Conservation (phyloP, 805 yeast genomes). For the Yarrowia sp. region DNA sequence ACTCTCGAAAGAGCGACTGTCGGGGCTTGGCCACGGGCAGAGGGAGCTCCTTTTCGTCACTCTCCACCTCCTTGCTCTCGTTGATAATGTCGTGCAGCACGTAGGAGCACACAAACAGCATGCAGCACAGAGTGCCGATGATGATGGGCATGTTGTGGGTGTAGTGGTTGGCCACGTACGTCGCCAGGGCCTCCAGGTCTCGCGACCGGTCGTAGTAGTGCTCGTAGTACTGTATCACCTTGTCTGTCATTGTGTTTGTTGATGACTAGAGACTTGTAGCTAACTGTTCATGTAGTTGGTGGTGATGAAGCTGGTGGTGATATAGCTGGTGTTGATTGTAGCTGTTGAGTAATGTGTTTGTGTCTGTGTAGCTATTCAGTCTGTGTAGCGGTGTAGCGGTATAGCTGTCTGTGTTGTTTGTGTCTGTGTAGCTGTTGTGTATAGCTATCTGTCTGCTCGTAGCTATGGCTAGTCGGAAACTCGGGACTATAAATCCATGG, state of each 20-base stretch:
- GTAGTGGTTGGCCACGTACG: slow-evolving; percentile 32
- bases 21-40: slow-evolving; percentile 26
- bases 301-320: no score
- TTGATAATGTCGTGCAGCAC: slow-evolving; percentile 33
- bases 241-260: slow-evolving; percentile 9
- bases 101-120: slow-evolving; percentile 33
- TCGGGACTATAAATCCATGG: slow-evolving; percentile 5
- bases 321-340: no score
- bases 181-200: slow-evolving; percentile 32
- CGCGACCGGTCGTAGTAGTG: slow-evolving; percentile 21
- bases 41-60: slow-evolving; percentile 33
- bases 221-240: slow-evolving; percentile 31
- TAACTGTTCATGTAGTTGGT: background rate
- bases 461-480: no score
- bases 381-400: no score
- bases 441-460: background rate
- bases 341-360: no score
- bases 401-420: no score
- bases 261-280: no score
- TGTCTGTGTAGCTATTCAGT: no score
- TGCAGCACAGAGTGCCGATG: slow-evolving; percentile 28
- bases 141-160: slow-evolving; percentile 37
- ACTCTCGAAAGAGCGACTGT: slow-evolving; percentile 15
- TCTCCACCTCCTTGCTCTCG: slow-evolving; percentile 25
- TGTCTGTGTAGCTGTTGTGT: no score